Evolutionary conservation across 1,284 basidiomycete genomes (phyloP).

Genomic region (Moesziomyces parantarcticus): DNA sequence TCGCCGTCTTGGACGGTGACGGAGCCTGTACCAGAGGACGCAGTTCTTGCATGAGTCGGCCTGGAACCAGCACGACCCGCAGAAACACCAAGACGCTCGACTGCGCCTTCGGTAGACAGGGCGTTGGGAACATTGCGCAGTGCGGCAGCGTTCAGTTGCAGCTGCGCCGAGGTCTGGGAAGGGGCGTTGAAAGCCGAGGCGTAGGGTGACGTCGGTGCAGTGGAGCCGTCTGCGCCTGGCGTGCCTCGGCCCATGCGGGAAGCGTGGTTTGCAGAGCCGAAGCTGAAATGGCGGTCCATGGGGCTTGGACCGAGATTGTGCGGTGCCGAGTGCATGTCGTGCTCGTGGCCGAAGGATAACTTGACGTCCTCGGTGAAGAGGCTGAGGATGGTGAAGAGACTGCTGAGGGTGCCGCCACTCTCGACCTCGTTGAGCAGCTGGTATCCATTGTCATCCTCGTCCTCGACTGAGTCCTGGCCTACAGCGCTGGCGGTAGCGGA

Average conservation of each 20-base stretch:
- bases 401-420: slow-evolving; percentile 80
- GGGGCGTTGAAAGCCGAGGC: slow-evolving; percentile 43
- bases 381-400: slow-evolving; percentile 92
- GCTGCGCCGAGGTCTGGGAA: slow-evolving; percentile 44
- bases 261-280: background rate
- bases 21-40: slow-evolving; percentile 30
- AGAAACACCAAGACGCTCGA: slow-evolving; percentile 37
- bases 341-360: slow-evolving; percentile 72
- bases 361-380: slow-evolving; percentile 97
- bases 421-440: slow-evolving; percentile 67
- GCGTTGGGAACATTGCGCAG: slow-evolving; percentile 55
- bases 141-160: slow-evolving; percentile 54
- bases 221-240: slow-evolving; percentile 15
- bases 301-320: slow-evolving; percentile 5
- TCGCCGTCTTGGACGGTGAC: slow-evolving; percentile 46
- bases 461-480: slow-evolving; percentile 31
- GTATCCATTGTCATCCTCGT: slow-evolving; percentile 60
- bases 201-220: slow-evolving; percentile 35
- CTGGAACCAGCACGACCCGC: slow-evolving; percentile 4
- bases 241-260: slow-evolving; percentile 10
- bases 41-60: slow-evolving; percentile 23
- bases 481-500: slow-evolving; percentile 19
- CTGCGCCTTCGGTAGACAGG: slow-evolving; percentile 41
- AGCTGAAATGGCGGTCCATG: slow-evolving; percentile 25
- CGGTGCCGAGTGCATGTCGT: slow-evolving; percentile 22